These are phyloP conservation scores for Monilinia fructicola DNA, from an alignment of 2,329 filamentous ascomycete species.

Conservation along the genomic window DNA sequence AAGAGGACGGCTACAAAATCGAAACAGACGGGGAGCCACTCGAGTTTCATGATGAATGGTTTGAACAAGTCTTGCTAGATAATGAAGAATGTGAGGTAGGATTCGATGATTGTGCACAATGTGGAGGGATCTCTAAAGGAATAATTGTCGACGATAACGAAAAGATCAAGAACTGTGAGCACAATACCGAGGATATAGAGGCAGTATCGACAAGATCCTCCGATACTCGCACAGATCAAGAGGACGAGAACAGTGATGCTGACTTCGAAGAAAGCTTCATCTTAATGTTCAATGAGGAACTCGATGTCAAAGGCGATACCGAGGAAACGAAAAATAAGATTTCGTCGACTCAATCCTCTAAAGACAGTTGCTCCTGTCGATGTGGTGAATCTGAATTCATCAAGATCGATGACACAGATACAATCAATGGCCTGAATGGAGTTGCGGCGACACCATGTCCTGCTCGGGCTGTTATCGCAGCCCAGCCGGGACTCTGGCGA, in stretches of 20 bases:
- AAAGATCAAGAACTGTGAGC: too few relatives aligned
- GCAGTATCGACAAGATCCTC: neutral
- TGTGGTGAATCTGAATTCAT: neutral
- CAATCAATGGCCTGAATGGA: conserved; percentile 10
- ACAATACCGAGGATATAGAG: neutral
- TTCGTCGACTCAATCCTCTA: neutral
- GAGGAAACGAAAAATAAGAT: neutral
- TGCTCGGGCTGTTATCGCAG: neutral
- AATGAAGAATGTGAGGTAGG: neutral
- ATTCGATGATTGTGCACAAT: neutral
- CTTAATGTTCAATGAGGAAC: neutral
- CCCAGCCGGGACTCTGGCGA: conserved; percentile 3
- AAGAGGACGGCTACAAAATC: neutral
- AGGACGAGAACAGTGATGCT: neutral
- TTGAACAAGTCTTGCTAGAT: neutral
- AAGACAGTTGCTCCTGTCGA: neutral
- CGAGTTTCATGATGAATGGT: conserved; percentile 13
- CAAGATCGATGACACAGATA: neutral
- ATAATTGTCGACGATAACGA: neutral
- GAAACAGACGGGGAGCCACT: conserved; percentile 1
- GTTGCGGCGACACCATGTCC: neutral
- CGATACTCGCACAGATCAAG: neutral
- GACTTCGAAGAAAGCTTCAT: neutral
- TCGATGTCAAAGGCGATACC: neutral
- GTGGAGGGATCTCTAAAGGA: neutral